Base-by-base conservation (phyloP, 2,329 filamentous ascomycete species). In the Leptodontidium sp. region DNA sequence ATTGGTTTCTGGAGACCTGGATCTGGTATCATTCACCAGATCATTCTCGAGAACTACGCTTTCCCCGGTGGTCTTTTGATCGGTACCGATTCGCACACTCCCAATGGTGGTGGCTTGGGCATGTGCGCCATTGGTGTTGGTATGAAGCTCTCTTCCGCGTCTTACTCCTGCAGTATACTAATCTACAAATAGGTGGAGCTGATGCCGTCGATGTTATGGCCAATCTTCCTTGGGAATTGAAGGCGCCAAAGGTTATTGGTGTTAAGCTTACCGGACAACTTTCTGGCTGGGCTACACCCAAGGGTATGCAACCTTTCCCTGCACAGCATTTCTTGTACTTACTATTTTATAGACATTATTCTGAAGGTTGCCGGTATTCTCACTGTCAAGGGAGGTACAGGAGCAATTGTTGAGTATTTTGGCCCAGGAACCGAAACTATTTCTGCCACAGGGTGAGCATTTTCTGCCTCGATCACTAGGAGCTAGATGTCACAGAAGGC, bases 1-100 rank as follows among this genome's bases (percentile, higher is more conserved):
- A 98, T 98, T 82, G 96, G 96, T 86, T 98, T 98, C 91, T 99
- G 96, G 96, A 93, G 89, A 83, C 96, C 96, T 74, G 96, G 96
- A 77, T 98, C 95, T 81, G 96, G 96, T 88, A 99, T 98, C 82
- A 99, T 99, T 78, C 96, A 99, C 86, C 96, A 98, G 87, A 98
- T 98, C 80, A 84, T 98, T 73, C 89, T 98, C 69, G 96, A 99
- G 86, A 98, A 98, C 88, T 98, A 98, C 82, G 94, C 94, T 81
- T 98, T 98, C 91, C 96, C 96, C 74, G 96, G 96, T 88, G 95
- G 91, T 88, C 89, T 99, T 69, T 90, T 99, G 80, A 98, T 98
- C 80, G 96, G 96, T 82, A 98, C 95, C 76, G 95, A 98, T 82
- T 97, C 94, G 68, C 96, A 99, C 86, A 98, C 96, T 69, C 95